Percentiles rank a stretch among this genome's conserved stretches.
Conservation (phyloP, 2,329 filamentous ascomycete species). For the Fusarium sp. region DNA sequence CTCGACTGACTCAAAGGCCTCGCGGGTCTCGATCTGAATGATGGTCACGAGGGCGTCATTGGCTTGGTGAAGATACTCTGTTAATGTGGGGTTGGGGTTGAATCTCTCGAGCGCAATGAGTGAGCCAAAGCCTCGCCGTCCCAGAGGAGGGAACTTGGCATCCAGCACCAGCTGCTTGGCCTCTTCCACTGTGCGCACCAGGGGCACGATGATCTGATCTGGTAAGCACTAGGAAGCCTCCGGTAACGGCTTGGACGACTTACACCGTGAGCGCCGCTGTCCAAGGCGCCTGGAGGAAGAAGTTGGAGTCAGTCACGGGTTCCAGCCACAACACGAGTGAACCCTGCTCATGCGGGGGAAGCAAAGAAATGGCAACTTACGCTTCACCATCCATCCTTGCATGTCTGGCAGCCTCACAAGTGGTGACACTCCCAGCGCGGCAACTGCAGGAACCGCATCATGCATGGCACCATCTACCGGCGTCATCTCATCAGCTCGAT, state of each 20-base stretch:
- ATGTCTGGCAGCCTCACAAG: constrained; percentile 62
- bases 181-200: constrained; percentile 53
- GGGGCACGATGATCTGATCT: constrained; percentile 55
- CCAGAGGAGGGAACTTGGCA: constrained; percentile 60
- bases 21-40: constrained; percentile 73
- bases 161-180: constrained; percentile 55
- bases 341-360: not conserved
- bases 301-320: not conserved
- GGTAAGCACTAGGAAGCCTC: not conserved
- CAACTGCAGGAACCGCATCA: constrained; percentile 61
- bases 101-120: constrained; percentile 55
- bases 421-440: constrained; percentile 53
- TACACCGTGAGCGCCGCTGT: constrained; percentile 58
- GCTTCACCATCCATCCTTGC: constrained; percentile 56
- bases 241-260: not conserved
- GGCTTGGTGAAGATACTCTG: constrained; percentile 58
- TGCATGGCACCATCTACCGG: constrained; percentile 57
- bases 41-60: constrained; percentile 66
- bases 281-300: constrained; percentile 50
- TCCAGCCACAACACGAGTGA: not conserved
- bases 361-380: constrained; percentile 22
- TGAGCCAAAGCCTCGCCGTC: constrained; percentile 58
- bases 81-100: constrained; percentile 52
- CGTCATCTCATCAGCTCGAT: not conserved
- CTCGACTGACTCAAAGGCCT: constrained; percentile 67